A percentile compares a stretch with the other conserved stretches of the same genome.
These are phyloP conservation scores for Magnusiomyces ingens DNA, from an alignment of 1,139 yeast genomes.

Conservation along the genomic window DNA sequence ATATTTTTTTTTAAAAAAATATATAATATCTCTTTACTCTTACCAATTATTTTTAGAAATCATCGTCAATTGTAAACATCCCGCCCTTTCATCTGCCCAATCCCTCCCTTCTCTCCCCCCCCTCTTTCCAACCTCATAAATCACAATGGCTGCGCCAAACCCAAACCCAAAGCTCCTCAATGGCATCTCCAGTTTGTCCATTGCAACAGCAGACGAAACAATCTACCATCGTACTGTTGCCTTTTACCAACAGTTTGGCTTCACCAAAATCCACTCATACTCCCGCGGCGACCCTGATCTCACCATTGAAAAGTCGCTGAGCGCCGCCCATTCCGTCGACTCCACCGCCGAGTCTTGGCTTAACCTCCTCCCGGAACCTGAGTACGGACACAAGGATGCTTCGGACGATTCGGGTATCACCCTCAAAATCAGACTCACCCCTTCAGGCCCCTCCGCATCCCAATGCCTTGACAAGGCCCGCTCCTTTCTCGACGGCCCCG, in stretches of 20 bases:
- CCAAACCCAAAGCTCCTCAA: slow-evolving; percentile 16
- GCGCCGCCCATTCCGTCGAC: slow-evolving; percentile 26
- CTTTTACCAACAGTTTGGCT: slow-evolving; percentile 56
- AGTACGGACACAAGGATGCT: slow-evolving; percentile 9
- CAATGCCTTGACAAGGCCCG: slow-evolving; percentile 18
- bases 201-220: slow-evolving; percentile 48
- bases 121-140: neutral
- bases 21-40: neutral
- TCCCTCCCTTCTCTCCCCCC: neutral
- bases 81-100: neutral
- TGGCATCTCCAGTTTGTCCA: slow-evolving; percentile 44
- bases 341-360: slow-evolving; percentile 26
- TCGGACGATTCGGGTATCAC: slow-evolving; percentile 32
- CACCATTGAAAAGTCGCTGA: slow-evolving; percentile 25
- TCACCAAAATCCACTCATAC: slow-evolving; percentile 42
- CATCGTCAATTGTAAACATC: too few relatives aligned
- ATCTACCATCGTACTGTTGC: slow-evolving; percentile 41
- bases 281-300: slow-evolving; percentile 26
- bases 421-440: slow-evolving; percentile 30
- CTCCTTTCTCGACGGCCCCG: slow-evolving; percentile 19
- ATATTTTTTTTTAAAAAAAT: neutral
- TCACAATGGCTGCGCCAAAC: slow-evolving; percentile 5
- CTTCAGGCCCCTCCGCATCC: slow-evolving; percentile 22
- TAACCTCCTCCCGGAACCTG: slow-evolving; percentile 20
- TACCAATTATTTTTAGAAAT: neutral